Evolutionary conservation across 2,329 filamentous ascomycete species (phyloP).

Genomic region (Ophiostoma fasciatum): DNA sequence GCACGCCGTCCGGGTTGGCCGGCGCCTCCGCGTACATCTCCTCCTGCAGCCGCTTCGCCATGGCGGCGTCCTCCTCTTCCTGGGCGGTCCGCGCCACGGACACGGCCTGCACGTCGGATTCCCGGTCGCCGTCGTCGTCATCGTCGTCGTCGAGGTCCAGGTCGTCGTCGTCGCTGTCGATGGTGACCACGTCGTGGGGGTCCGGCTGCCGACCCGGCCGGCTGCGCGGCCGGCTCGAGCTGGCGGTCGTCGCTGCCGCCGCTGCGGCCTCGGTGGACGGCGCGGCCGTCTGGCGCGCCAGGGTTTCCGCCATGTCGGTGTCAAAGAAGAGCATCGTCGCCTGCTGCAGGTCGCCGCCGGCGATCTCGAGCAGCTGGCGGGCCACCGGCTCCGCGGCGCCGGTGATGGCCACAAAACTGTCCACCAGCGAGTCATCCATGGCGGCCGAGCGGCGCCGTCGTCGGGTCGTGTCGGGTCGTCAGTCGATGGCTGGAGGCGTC

Average conservation of each 20-base stretch:
- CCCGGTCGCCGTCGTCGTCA: slow-evolving; percentile 11
- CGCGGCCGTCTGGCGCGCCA: slow-evolving; percentile 22
- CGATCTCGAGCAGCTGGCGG: slow-evolving; percentile 67
- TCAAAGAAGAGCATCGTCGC: slow-evolving; percentile 86
- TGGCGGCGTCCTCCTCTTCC: slow-evolving; percentile 81
- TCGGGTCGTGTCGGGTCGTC: no score
- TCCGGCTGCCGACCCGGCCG: no score
- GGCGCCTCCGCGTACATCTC: slow-evolving; percentile 53
- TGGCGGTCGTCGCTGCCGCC: not conserved
- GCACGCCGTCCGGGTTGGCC: slow-evolving; percentile 42
- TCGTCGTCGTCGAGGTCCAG: slow-evolving; percentile 34
- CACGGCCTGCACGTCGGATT: slow-evolving; percentile 17
- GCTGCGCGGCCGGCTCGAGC: no score
- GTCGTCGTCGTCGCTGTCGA: slow-evolving; percentile 62
- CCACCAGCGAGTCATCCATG: slow-evolving; percentile 57
- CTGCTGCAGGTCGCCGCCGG: slow-evolving; percentile 70
- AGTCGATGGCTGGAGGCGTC: no score
- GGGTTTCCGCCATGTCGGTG: slow-evolving; percentile 50
- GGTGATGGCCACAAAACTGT: slow-evolving; percentile 71
- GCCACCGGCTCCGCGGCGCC: slow-evolving; percentile 59
- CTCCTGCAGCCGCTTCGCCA: slow-evolving; percentile 83
- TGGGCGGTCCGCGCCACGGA: slow-evolving; percentile 33
- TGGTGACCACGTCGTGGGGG: slow-evolving; percentile 48
- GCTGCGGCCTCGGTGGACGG: slow-evolving; percentile 18
- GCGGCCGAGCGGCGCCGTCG: no score